Evolutionary conservation across 2,329 filamentous ascomycete species (phyloP).

Genomic region (Claviceps spartinae): DNA sequence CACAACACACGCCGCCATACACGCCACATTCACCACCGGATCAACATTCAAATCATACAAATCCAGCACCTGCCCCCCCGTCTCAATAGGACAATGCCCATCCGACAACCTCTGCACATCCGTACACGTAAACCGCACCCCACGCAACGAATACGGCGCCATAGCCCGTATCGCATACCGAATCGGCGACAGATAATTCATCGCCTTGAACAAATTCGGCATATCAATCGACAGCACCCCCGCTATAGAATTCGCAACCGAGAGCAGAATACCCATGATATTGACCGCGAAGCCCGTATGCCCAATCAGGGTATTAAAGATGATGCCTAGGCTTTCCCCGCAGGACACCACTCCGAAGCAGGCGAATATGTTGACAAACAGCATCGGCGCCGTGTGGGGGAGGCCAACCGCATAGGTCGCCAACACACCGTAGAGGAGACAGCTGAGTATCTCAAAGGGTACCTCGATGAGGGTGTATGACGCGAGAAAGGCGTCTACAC

Average conservation of each 20-base stretch:
- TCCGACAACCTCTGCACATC: conserved; percentile 42
- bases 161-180: conserved; percentile 57
- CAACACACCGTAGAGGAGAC: conserved; percentile 51
- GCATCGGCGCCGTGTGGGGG: conserved; percentile 47
- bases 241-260: conserved; percentile 56
- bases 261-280: conserved; percentile 54
- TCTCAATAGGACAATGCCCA: conserved; percentile 50
- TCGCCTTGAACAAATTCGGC: conserved; percentile 48
- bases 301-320: conserved; percentile 63
- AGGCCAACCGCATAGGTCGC: conserved; percentile 52
- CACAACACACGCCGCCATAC: conserved; percentile 48
- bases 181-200: conserved; percentile 61
- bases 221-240: conserved; percentile 60
- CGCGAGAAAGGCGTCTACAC: conserved; percentile 55
- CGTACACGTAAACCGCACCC: conserved; percentile 50
- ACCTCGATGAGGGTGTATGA: conserved; percentile 58
- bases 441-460: conserved; percentile 55
- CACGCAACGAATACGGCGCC: conserved; percentile 48
- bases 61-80: conserved; percentile 51
- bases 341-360: conserved; percentile 62
- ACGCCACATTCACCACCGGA: conserved; percentile 46
- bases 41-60: conserved; percentile 54
- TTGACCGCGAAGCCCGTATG: conserved; percentile 69
- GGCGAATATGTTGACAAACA: conserved; percentile 54
- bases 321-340: conserved; percentile 63